Conservation (phyloP, 805 yeast genomes). For the Saturnispora sanitii region DNA sequence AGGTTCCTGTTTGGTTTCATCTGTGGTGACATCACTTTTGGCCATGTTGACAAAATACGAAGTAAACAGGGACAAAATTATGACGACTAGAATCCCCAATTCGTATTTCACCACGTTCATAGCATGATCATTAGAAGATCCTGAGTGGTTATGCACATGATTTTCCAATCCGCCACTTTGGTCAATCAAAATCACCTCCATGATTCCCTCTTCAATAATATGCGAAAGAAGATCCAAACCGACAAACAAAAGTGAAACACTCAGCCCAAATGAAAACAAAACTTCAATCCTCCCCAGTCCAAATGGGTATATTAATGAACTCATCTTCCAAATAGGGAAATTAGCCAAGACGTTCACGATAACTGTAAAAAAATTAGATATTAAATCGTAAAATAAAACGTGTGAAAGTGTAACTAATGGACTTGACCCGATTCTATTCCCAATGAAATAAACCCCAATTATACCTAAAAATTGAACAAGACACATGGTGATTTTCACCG, state of each 20-base stretch:
- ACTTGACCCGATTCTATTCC: constrained; percentile 46
- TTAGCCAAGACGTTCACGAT: constrained; percentile 76
- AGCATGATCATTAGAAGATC: too few species aligned
- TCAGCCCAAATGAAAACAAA: constrained; percentile 74
- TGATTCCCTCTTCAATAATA: constrained; percentile 65
- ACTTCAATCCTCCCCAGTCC: constrained; percentile 91
- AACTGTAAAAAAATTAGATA: constrained; percentile 62
- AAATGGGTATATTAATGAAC: constrained; percentile 80
- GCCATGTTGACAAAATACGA: constrained; percentile 18
- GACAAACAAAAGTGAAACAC: constrained; percentile 78
- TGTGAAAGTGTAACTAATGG: constrained; percentile 76
- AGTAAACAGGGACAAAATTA: constrained; percentile 27
- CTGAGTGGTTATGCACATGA: constrained; percentile 17
- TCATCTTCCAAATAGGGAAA: constrained; percentile 82
- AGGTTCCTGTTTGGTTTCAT: constrained; percentile 2
- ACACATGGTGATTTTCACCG: constrained; percentile 50
- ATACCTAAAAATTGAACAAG: constrained; percentile 46
- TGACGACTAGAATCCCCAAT: constrained; percentile 17
- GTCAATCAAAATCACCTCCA: constrained; percentile 26
- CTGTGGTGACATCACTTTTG: not conserved
- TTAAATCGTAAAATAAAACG: constrained; percentile 74
- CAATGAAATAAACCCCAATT: constrained; percentile 45
- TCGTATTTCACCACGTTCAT: too few species aligned
- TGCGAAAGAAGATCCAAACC: constrained; percentile 87
- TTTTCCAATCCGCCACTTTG: constrained; percentile 5